Evolutionary conservation across 495 filamentous ascomycete species (phyloP), one percentile per base, ranked within the genome.

Genomic region (Astrothelium macrocarpum): DNA sequence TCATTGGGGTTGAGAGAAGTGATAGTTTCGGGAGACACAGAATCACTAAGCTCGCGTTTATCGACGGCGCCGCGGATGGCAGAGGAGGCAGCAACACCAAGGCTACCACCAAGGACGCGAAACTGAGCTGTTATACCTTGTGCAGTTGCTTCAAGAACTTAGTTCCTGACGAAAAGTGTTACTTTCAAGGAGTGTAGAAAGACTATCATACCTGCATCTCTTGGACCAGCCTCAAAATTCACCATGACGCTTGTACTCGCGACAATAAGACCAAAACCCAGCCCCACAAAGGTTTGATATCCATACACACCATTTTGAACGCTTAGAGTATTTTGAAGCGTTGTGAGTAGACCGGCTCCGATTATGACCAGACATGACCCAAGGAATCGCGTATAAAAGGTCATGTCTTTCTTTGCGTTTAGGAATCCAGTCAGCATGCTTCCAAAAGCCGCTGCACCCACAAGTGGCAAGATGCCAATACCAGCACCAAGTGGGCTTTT

Each of bases 401-500:
- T 65, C 36, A 28, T 10, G 59, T 65, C 60, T 11, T 56, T 29
- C 14, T 46, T 32, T 5, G 58, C 12, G 59, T 60, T 61, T 28
- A 53, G n/a, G 32, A 58, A 32, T 1, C 63, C 63, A 11, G 34
- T 25, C n/a, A 65, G 7, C 5, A 60, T 46, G 20, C 56, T 60
- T 5, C 63, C 63, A 12, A 62, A 29, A 11, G 63, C 63, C 7
- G 58, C 42, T 5, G 63, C n/a, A 25, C 39, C 63, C 34, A 65
- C 49, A 36, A 65, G 36, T 18, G 63, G 63, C 23, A 65, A 32
- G 9, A 65, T 31, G 14, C 60, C 49, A 23, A 65, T 20, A 7
- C 63, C 63, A 5, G 63, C 58, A 43, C 34, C 45, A 10, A 61
- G 56, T 3, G 63, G 63, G 20, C 45, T 65, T 58, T 65, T 32